Evolutionary conservation across 1,284 basidiomycete genomes (phyloP), one percentile per base, ranked within the genome.

Genomic region (Singerocomus rubriflavus): DNA sequence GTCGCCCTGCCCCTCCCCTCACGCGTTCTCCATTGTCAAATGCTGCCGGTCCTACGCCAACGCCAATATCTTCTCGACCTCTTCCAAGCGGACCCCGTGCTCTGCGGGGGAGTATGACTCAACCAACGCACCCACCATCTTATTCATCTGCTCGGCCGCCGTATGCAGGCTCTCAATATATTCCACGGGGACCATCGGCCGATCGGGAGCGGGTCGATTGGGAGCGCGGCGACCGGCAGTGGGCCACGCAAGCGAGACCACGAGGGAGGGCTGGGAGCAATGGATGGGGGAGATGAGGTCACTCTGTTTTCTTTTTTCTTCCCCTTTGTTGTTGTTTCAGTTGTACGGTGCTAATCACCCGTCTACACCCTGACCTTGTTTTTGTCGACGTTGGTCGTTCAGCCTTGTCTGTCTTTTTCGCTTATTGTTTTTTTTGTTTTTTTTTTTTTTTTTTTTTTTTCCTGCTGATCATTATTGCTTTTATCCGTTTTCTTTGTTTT

Each of bases 51-150:
- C 61, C 66, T 34, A 47, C 63, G 29, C 51, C 66, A 2, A 41
- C 54, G 25, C 50, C 61, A 46, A 46, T 52, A 25, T 53, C 64
- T 8, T 64, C 67, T 17, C 70, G 73, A 30, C 70, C 73, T 21
- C 66, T 76, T 13, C 80, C 81, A 2, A 78, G 73, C 36, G 80
- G 74, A 0, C 81, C 81, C 0, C 74, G 79, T 21, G 80, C 80
- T n/a, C 57, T 81, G 14, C 66, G 80, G 36, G 67, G 68, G 14
- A 54, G 61, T 29, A 58, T 61, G 53, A 61, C 46, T 45, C 59
- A 62, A 43, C 50, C 61, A 5, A 57, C 59, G 12, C 61, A 63
- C 25, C 42, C 60, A n/a, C 48, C 58, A 12, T 37, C 59, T 4
- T 68, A 64, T 38, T 30, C 48, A 27, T 30, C 68, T 1, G n/a